Evolutionary conservation across 2,329 filamentous ascomycete species (phyloP).

Genomic region (Neonectria hederae): DNA sequence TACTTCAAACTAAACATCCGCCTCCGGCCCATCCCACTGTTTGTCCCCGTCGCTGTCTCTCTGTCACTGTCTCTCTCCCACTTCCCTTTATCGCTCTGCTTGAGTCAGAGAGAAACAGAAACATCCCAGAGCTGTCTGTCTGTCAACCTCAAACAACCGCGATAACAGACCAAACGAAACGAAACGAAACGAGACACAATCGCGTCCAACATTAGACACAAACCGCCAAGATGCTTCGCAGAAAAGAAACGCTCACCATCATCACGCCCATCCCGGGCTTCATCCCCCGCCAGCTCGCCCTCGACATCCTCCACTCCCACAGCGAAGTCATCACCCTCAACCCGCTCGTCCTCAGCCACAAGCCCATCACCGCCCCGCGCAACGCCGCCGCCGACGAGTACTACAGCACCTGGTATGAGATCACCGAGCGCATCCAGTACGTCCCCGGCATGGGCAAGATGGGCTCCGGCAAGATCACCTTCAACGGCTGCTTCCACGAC

Average conservation of each 20-base stretch:
- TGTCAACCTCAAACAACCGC: not conserved
- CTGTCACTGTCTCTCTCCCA: not conserved
- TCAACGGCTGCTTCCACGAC: conserved; percentile 77
- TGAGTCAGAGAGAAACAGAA: not conserved
- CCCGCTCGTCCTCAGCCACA: conserved; percentile 72
- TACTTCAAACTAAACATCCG: not conserved
- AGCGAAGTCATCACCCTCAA: conserved; percentile 77
- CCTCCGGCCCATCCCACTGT: not conserved
- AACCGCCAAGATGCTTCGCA: conserved; percentile 60
- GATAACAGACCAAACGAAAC: conserved; percentile 4
- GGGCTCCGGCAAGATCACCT: conserved; percentile 71
- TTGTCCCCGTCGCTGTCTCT: not conserved
- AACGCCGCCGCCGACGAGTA: conserved; percentile 75
- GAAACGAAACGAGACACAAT: not conserved
- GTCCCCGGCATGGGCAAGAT: conserved; percentile 72
- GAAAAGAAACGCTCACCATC: conserved; percentile 73
- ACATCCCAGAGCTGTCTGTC: not conserved
- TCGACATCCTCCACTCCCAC: conserved; percentile 77
- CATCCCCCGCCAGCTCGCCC: conserved; percentile 75
- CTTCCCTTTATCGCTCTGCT: not conserved
- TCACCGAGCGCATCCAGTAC: conserved; percentile 74
- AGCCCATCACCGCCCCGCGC: conserved; percentile 72
- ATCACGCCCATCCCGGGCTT: conserved; percentile 76
- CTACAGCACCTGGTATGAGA: conserved; percentile 80
- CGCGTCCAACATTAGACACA: not conserved